Evolutionary conservation across 2,329 filamentous ascomycete genomes (phyloP), one percentile per base, ranked within the genome.

Genomic region (Rhinocladiella similis): DNA sequence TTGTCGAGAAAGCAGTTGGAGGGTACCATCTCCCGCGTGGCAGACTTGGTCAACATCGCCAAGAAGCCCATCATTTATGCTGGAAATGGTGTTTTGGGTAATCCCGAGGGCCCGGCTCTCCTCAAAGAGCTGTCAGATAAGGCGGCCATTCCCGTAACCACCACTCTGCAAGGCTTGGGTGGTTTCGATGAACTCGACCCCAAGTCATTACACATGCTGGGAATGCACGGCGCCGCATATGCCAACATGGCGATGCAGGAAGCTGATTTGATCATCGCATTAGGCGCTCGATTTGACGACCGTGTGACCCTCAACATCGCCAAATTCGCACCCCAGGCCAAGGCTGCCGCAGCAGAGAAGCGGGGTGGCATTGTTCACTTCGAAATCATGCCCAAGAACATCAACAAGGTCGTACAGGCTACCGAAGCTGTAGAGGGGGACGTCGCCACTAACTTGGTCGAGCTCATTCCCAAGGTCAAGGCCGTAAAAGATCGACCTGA

Each of bases 331-430:
- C 94, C 94, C 3, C 84, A 84, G 50, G 94, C 94, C 43, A 94
- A 89, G 76, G 84, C 85, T 13, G 94, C 94, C 0, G 93, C 91
- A 3, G 80, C 83, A 10, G 90, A 96, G 77, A 86, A 86, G 52
- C 89, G 91, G 61, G 94, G 94, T 67, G 94, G 94, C 69, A 97
- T 99, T 67, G 84, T 97, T 14, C 93, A 99, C 75, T 97, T 97
- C 69, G 93, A 97, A 72, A 93, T 99, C 68, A 89, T 97, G 88
- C 93, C 94, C 67, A 99, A 99, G 86, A 97, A 99, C 80, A 97
- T 97, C 78, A 97, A 97, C 85, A 99, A 97, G 83, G 92, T 97
- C 41, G 89, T 99, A 13, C 91, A 97, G 76, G 92, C 93, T 6
- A 97, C 90, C 41, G 91, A 97, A 77, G 93, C 94, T 45, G 87